A percentile compares a stretch with the other conserved stretches of the same genome.
Evolutionary conservation across 1,284 basidiomycete genomes (phyloP).

Genomic region (Laetiporus sulphureus): DNA sequence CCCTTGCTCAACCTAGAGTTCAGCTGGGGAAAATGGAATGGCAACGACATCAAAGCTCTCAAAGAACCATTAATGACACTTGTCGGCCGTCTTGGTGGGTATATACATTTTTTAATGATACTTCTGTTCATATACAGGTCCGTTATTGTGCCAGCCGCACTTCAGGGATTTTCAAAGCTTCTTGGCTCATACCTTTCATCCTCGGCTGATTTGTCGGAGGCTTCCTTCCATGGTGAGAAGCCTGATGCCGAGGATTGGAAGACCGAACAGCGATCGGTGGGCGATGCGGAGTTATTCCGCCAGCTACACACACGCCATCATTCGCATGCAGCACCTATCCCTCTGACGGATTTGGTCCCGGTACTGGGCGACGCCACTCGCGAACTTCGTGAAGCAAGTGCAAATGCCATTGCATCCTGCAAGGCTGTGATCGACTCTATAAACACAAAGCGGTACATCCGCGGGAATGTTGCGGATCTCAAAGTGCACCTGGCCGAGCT

Average conservation of each 20-base stretch:
- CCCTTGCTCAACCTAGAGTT: conserved; percentile 46
- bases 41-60: conserved; percentile 42
- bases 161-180: conserved; percentile 1
- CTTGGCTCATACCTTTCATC: not conserved
- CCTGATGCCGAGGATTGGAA: too few relatives aligned
- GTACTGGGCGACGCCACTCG: conserved; percentile 37
- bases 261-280: conserved; percentile 2
- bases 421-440: conserved; percentile 33
- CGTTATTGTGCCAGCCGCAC: not conserved
- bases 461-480: conserved; percentile 18
- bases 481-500: conserved; percentile 26
- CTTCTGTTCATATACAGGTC: too few relatives aligned
- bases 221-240: not conserved
- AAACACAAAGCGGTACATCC: conserved; percentile 42
- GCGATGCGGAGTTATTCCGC: conserved; percentile 36
- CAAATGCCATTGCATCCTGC: conserved; percentile 28
- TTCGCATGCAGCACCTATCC: conserved; percentile 32
- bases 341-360: conserved; percentile 43
- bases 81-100: conserved; percentile 37
- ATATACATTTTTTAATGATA: too few relatives aligned
- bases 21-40: conserved; percentile 47
- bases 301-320: conserved; percentile 28
- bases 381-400: conserved; percentile 34
- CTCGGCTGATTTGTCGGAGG: not conserved
- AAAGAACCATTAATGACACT: conserved; percentile 36